Base-by-base conservation (phyloP, 805 yeast species). In the Brettanomyces bruxellensis region DNA sequence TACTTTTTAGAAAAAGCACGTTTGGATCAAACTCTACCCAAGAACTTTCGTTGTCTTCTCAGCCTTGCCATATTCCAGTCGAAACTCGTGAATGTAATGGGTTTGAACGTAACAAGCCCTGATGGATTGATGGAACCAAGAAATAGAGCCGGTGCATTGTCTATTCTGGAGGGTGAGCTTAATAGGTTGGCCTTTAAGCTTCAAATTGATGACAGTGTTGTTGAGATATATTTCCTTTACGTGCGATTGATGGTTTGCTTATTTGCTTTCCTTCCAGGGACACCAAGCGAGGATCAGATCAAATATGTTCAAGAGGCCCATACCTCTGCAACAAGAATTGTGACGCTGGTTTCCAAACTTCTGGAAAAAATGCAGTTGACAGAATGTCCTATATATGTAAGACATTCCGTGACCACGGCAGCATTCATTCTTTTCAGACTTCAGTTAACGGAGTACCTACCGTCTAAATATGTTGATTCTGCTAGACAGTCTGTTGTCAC, bases 401-500 rank as follows among this genome's bases (percentile, higher is more conserved):
- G 97, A 53, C 95, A 89, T 56, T 77, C 91, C n/a, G 84, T 85
- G 30, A 79, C 93, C 0, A 83, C 81, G 58, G 81, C 90, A 0
- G 93, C 90, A 0, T 71, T 89, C 38, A 71, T 86, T 14, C 67
- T 90, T 25, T 90, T 90, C 70, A 78, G 90, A 53, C 70, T 90
- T 38, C 95, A 88, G 56, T 67, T 87, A 47, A 83, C 95, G 0
- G 86, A 95, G 3, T 72, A 80, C 49, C 69, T 88, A 43, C 62
- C 83, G 41, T 84, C 83, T 55, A 83, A 78, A 60, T 86, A 82
- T 58, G 78, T 87, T 38, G 95, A 88, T 56, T 83, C 95, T 30
- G 90, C 96, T 1, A 75, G 97, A 53, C 96, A 90, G 63, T 85
- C 95, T 4, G 86, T 90, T 55, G 96, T 90, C 12, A 90, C 96